Conservation (phyloP, 805 yeast species). For the Monosporozyma servazzii region DNA sequence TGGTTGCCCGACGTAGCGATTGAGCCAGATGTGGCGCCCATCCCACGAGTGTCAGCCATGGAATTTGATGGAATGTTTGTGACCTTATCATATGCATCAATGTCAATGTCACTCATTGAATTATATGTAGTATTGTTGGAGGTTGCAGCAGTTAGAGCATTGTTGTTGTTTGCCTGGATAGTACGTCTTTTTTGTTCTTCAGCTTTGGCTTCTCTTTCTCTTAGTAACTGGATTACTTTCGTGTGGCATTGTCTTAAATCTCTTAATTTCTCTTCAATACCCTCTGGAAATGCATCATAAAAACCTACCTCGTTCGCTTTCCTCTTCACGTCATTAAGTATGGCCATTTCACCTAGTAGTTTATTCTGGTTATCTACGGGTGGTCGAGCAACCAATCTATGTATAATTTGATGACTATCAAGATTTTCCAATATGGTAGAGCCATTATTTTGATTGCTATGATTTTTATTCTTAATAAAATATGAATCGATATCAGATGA, state of each 20-base stretch:
- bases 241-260: conserved; percentile 51
- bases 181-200: conserved; percentile 13
- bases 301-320: conserved; percentile 44
- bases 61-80: not conserved
- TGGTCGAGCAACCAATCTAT: conserved; percentile 15
- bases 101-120: not conserved
- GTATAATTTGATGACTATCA: not conserved
- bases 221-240: conserved; percentile 31
- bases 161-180: conserved; percentile 3
- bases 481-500: not conserved
- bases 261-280: conserved; percentile 31
- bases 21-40: not conserved
- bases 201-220: conserved; percentile 21
- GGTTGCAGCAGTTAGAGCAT: not conserved
- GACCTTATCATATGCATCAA: not conserved
- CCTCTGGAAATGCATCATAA: conserved; percentile 36
- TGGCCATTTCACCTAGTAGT: conserved; percentile 78
- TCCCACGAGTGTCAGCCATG: not conserved
- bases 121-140: not conserved
- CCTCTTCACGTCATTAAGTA: conserved; percentile 64
- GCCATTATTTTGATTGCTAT: not conserved
- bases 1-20: not conserved
- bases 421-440: not conserved
- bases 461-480: not conserved
- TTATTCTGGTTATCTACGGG: conserved; percentile 11